Evolutionary conservation across 192 early-diverging fungal genomes (phyloP).

Genomic region (Phycomyces blakesleeanus): DNA sequence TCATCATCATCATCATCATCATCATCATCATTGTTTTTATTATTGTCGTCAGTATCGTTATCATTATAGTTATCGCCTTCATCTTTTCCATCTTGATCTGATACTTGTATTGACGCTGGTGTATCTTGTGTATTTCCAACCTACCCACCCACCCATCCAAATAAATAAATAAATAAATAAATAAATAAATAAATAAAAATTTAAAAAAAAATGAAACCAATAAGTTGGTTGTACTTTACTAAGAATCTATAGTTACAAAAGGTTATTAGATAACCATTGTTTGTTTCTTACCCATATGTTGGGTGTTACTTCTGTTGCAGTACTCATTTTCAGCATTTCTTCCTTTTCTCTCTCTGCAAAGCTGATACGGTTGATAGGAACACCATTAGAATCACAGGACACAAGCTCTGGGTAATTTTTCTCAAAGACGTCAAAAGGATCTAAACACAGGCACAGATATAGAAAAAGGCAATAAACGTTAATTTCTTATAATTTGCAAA

Average conservation of each 20-base stretch:
- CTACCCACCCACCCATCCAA: slow-evolving; percentile 14
- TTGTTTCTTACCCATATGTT: slow-evolving; percentile 46
- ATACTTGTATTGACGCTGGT: slow-evolving; percentile 17
- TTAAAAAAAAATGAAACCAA: neutral
- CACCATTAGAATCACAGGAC: slow-evolving; percentile 26
- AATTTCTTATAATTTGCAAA: too few relatives aligned
- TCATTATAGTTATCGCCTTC: slow-evolving; percentile 2
- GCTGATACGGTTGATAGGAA: slow-evolving; percentile 29
- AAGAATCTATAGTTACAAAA: too few relatives aligned
- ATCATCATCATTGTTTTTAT: too few relatives aligned
- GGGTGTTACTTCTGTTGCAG: slow-evolving; percentile 40
- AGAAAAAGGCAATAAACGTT: too few relatives aligned
- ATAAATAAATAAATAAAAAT: neutral
- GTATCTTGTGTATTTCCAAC: slow-evolving; percentile 44
- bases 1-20: slow-evolving; percentile 14
- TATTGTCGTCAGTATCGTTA: too few relatives aligned
- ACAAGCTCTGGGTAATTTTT: slow-evolving; percentile 41
- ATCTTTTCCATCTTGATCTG: slow-evolving; percentile 9
- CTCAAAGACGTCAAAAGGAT: slow-evolving; percentile 36
- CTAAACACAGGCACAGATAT: slow-evolving; percentile 17
- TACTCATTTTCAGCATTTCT: slow-evolving; percentile 43
- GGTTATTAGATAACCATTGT: too few relatives aligned
- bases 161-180: slow-evolving; percentile 4
- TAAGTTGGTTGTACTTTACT: too few relatives aligned
- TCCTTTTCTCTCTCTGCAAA: slow-evolving; percentile 45